Percentiles rank a stretch among this genome's conserved stretches.
Conservation (phyloP, 495 filamentous ascomycete genomes). For the Penicillium salamii region DNA sequence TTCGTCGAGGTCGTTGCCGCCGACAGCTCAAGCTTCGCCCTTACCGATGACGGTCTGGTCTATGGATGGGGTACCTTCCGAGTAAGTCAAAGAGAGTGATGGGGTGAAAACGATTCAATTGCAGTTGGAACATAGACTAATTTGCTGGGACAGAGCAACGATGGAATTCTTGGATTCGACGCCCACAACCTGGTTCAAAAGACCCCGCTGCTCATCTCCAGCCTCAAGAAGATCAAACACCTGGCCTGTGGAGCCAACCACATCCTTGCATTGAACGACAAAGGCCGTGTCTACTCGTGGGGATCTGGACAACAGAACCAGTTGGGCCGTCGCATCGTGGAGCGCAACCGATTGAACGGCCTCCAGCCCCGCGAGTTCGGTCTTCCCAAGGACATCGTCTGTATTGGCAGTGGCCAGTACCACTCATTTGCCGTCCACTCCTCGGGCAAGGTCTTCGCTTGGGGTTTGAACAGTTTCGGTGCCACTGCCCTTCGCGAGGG, state of each 20-base stretch:
- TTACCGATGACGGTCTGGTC: slow-evolving; percentile 64
- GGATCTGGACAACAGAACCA: slow-evolving; percentile 63
- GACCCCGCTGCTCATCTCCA: slow-evolving; percentile 47
- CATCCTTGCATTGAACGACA: slow-evolving; percentile 56
- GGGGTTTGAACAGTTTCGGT: slow-evolving; percentile 86
- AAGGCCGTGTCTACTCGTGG: slow-evolving; percentile 60
- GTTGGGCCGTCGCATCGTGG: slow-evolving; percentile 60
- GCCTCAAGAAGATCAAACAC: slow-evolving; percentile 55
- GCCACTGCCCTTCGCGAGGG: slow-evolving; percentile 70
- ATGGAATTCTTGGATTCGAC: slow-evolving; percentile 57
- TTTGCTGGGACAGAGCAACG: slow-evolving; percentile 43
- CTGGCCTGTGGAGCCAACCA: slow-evolving; percentile 60
- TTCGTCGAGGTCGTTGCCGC: slow-evolving; percentile 61
- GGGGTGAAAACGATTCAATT: neutral
- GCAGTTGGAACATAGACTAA: slow-evolving; percentile 11
- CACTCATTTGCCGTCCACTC: slow-evolving; percentile 72
- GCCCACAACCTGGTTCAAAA: slow-evolving; percentile 38
- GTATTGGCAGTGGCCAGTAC: slow-evolving; percentile 53
- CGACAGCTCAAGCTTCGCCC: slow-evolving; percentile 62
- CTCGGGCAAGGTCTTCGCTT: slow-evolving; percentile 69
- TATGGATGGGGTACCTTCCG: slow-evolving; percentile 74
- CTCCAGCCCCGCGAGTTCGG: slow-evolving; percentile 69
- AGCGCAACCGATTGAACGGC: slow-evolving; percentile 51
- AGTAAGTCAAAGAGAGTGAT: slow-evolving; percentile 39
- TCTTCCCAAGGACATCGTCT: slow-evolving; percentile 55